Conservation (phyloP, 768 basidiomycete species). For the Naganishia randhawae region DNA sequence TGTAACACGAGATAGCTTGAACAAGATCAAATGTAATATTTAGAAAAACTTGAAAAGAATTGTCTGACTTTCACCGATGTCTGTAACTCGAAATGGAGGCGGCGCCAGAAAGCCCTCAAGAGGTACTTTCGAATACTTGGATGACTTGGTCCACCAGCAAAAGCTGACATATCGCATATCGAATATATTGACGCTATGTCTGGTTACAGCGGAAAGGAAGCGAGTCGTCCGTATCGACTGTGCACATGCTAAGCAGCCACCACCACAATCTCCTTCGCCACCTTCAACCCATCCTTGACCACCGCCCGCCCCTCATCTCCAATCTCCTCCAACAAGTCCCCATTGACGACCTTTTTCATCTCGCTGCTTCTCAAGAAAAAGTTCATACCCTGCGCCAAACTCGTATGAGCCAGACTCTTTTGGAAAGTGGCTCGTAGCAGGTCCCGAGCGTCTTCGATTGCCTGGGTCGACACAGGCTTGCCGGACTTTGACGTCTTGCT, state of each 20-base stretch:
- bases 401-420: conserved; percentile 17
- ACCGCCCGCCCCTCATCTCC: conserved; percentile 17
- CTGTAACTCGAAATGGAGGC: no score
- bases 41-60: no score
- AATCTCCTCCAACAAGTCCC: conserved; percentile 9
- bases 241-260: conserved; percentile 6
- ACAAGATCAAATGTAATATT: no score
- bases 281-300: conserved; percentile 18
- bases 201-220: no score
- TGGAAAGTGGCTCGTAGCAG: conserved; percentile 14
- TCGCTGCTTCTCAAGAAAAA: conserved; percentile 6
- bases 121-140: no score
- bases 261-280: conserved; percentile 7
- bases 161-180: no score
- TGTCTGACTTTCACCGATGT: no score
- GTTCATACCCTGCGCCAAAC: conserved; percentile 17
- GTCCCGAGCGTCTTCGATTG: conserved; percentile 9
- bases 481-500: conserved; percentile 8
- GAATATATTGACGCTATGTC: no score
- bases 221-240: no score
- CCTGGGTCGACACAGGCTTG: conserved; percentile 13
- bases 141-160: no score
- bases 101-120: no score
- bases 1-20: no score
- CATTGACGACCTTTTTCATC: conserved; percentile 22